Percentiles rank a stretch among this genome's conserved stretches.
phyloP scores from a whole-genome alignment of 176 grass and related monocot genomes.

The Zoysia japonica region DNA sequence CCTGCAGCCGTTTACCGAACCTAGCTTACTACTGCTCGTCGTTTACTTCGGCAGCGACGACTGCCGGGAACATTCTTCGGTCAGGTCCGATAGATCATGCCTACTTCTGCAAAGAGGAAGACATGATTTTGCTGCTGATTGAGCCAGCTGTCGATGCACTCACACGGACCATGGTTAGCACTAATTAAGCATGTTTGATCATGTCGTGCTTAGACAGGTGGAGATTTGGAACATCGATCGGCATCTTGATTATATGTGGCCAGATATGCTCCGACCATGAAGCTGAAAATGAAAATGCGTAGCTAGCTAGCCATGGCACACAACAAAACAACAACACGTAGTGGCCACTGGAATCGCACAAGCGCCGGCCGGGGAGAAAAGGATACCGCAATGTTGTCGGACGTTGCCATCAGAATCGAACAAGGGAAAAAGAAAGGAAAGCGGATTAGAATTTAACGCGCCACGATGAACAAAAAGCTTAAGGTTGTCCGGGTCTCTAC shows the following conservation, averaged over 20 bases:
- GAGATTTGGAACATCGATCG: not conserved
- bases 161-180: not conserved
- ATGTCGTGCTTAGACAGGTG: not conserved
- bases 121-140: not conserved
- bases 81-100: not conserved
- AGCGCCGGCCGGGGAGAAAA: not conserved
- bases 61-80: not conserved
- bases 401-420: conserved; percentile 31
- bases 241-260: not conserved
- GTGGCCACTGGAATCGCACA: conserved; percentile 44
- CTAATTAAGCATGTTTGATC: not conserved
- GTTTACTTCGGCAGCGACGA: not conserved
- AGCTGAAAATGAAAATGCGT: not conserved
- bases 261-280: not conserved
- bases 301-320: too few species aligned
- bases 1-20: conserved; percentile 12
- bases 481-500: not conserved
- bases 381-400: not conserved
- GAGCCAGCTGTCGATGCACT: conserved; percentile 18
- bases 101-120: not conserved
- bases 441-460: not conserved
- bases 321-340: conserved; percentile 12
- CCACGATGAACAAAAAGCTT: conserved; percentile 11
- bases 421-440: not conserved
- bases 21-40: not conserved